Conservation (phyloP, 2,329 filamentous ascomycete species). For the Neophaeococcomyces mojaviensis region DNA sequence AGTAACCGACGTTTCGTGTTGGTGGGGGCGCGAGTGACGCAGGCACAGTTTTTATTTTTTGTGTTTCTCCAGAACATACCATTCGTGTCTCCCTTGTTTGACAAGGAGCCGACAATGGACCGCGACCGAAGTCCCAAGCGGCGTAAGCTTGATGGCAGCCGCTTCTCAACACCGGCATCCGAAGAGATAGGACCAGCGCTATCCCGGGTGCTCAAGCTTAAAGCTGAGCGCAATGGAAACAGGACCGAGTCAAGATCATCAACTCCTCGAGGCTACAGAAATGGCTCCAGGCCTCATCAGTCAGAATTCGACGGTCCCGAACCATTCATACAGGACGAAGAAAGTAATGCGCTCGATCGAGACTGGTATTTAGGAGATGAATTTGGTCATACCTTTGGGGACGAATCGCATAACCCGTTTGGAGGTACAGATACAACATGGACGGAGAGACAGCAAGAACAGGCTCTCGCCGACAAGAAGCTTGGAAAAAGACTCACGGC, state of each 20-base stretch:
- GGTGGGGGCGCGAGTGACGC: too few relatives aligned
- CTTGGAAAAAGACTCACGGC: constrained; percentile 62
- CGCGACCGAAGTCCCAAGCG: constrained; percentile 52
- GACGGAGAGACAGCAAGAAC: constrained; percentile 69
- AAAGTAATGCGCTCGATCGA: constrained; percentile 69
- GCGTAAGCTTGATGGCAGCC: constrained; percentile 58
- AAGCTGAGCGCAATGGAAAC: constrained; percentile 17
- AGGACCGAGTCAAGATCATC: constrained; percentile 26
- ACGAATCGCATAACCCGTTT: constrained; percentile 89
- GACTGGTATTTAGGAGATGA: constrained; percentile 93
- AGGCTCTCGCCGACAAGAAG: constrained; percentile 72
- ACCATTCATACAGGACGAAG: constrained; percentile 55
- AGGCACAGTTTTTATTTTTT: too few relatives aligned
- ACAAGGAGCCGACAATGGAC: too few relatives aligned
- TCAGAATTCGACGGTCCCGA: constrained; percentile 56
- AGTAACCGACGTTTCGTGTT: background rate
- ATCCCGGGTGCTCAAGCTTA: constrained; percentile 33
- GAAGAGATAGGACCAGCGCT: constrained; percentile 32
- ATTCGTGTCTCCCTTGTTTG: too few relatives aligned
- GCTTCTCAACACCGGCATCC: constrained; percentile 46
- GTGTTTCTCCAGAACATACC: too few relatives aligned
- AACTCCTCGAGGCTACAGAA: constrained; percentile 27
- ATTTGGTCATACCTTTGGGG: constrained; percentile 75
- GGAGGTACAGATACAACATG: constrained; percentile 65
- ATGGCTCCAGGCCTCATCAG: constrained; percentile 38